Evolutionary conservation across 192 early-diverging fungal species (phyloP), one percentile per base, ranked within the genome.

Genomic region (Coemansia aciculifera): DNA sequence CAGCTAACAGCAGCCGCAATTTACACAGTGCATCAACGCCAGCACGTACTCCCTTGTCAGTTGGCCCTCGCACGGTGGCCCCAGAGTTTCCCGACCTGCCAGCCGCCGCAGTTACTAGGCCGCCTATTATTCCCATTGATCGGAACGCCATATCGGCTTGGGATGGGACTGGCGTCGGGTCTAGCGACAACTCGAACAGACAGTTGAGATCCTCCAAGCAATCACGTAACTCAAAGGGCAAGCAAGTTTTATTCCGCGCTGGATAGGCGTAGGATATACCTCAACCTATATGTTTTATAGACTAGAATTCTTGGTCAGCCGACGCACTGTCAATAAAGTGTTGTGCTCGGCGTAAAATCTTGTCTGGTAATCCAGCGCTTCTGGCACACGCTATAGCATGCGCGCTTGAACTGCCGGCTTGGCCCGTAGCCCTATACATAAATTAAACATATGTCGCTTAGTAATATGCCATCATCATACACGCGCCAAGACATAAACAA

Each of bases 61-160:
- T 32, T n/a, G 56, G 31, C 32, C 17, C 56, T 59, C 56, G 56
- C 32, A 38, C 67, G 19, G 40, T 23, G 17, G 61, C 60, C 12
- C 52, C 69, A 1, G 69, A 71, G 11, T 80, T 80, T 19, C 78
- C 78, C 1, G 69, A 56, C 9, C 69, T 80, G 5, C 78, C 78
- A 10, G 63, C 69, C 5, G 29, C 78, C 2, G 46, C 73, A 21
- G 63, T 11, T 29, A 13, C 69, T 24, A 67, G 36, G 29, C 39
- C 61, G 12, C 67, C 64, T 19, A 56, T 80, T 37, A 49, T 59
- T 5, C 78, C 78, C 21, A 60, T 80, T 38, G 46, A 75, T 32
- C 69, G 73, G 5, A 68, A 72, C 32, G 68, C 73, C 13, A 49
- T 62, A 0, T 80, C 78, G 46, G 78, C 78, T 27, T 80, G 78